phyloP scores from a whole-genome alignment of 2,329 filamentous ascomycete genomes.

The Graphilbum ipis-grandicollis region DNA sequence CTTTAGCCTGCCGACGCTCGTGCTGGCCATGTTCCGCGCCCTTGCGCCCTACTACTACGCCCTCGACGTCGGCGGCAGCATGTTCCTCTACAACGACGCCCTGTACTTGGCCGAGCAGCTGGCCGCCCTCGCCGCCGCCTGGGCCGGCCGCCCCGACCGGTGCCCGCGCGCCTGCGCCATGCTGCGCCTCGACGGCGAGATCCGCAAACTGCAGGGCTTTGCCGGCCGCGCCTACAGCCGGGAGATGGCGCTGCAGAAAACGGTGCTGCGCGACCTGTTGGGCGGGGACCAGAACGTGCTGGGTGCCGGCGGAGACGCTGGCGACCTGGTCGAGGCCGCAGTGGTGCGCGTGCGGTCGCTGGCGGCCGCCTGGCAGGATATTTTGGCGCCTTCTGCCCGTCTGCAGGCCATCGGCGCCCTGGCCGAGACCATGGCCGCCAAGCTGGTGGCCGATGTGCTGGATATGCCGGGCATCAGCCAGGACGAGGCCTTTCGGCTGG shows the following conservation, averaged over 20 bases:
- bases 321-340: slow-evolving; percentile 34
- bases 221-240: slow-evolving; percentile 43
- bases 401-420: slow-evolving; percentile 44
- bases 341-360: slow-evolving; percentile 33
- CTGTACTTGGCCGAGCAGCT: slow-evolving; percentile 44
- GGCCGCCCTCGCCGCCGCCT: slow-evolving; percentile 26
- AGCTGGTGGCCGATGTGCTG: slow-evolving; percentile 43
- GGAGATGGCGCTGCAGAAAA: slow-evolving; percentile 43
- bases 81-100: slow-evolving; percentile 54
- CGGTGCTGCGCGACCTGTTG: slow-evolving; percentile 41
- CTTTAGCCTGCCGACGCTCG: slow-evolving; percentile 53
- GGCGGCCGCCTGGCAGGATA: slow-evolving; percentile 37
- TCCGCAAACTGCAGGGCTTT: slow-evolving; percentile 40
- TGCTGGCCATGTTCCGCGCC: slow-evolving; percentile 64
- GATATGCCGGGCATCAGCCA: slow-evolving; percentile 44
- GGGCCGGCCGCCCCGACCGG: slow-evolving; percentile 37
- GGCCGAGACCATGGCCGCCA: slow-evolving; percentile 38
- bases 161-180: slow-evolving; percentile 30
- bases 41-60: slow-evolving; percentile 60
- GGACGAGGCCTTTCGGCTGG: slow-evolving; percentile 45
- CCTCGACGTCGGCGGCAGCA: slow-evolving; percentile 41
- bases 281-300: slow-evolving; percentile 42
- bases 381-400: slow-evolving; percentile 44
- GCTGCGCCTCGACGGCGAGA: slow-evolving; percentile 41
- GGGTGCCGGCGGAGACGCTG: slow-evolving; percentile 13